A percentile compares a stretch with the other conserved stretches of the same genome.
Evolutionary conservation across 2,329 filamentous ascomycete genomes (phyloP).

Genomic region (Berkeleyomyces basicola): DNA sequence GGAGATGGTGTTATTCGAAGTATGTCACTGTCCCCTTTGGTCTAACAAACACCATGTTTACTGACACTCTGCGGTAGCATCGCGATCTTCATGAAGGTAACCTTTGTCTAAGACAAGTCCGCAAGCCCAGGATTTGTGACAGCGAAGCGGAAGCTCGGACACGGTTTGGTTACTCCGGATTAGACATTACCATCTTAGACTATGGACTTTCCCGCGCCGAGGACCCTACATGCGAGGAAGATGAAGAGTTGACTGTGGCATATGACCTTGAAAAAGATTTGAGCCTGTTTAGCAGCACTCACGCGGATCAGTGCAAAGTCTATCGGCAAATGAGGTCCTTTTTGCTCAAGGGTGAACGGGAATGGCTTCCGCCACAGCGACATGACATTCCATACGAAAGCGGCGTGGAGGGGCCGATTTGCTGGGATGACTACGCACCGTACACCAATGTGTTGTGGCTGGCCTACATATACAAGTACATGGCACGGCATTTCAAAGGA

Average conservation of each 20-base stretch:
- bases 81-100: slow-evolving; percentile 51
- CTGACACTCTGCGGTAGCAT: slow-evolving; percentile 28
- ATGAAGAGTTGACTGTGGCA: slow-evolving; percentile 27
- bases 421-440: slow-evolving; percentile 38
- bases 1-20: slow-evolving; percentile 41
- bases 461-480: slow-evolving; percentile 41
- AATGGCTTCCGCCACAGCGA: slow-evolving; percentile 30
- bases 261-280: slow-evolving; percentile 46
- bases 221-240: slow-evolving; percentile 23
- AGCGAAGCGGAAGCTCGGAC: background rate
- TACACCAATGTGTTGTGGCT: slow-evolving; percentile 53
- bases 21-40: slow-evolving; percentile 18
- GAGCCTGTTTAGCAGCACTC: slow-evolving; percentile 41
- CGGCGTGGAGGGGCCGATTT: slow-evolving; percentile 25
- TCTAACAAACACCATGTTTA: background rate
- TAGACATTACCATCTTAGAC: slow-evolving; percentile 48
- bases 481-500: slow-evolving; percentile 31
- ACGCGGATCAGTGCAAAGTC: slow-evolving; percentile 41
- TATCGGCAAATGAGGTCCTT: slow-evolving; percentile 48
- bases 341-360: slow-evolving; percentile 33
- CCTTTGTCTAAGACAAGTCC: slow-evolving; percentile 36
- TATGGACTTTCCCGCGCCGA: slow-evolving; percentile 47
- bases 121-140: slow-evolving; percentile 17
- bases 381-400: slow-evolving; percentile 33
- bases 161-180: slow-evolving; percentile 40